Base-by-base conservation (phyloP, 2,329 filamentous ascomycete genomes). In the Phaeophleospora eucalypticola region DNA sequence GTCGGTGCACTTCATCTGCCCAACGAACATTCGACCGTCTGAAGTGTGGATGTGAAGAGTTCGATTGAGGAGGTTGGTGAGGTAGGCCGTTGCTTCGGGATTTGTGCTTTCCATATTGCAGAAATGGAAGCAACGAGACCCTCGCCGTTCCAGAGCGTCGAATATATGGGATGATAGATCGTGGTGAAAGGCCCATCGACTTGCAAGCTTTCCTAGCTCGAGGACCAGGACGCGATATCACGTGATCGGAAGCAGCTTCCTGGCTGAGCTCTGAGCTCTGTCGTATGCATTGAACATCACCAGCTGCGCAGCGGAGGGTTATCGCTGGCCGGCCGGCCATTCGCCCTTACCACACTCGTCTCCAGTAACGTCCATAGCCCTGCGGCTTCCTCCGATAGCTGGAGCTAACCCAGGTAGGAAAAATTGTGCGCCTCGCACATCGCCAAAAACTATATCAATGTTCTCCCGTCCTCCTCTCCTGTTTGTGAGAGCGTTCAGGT, bases 1-100 rank as follows among this genome's bases (percentile, higher is more conserved):
- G 73, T 98, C 93, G 21, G 90, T 96, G 73, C 93, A 98, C 70
- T 94, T 96, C 71, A 98, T 87, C 54, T 83, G 78, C 16, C 93
- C 93, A 45, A 89, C 81, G 68, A 97, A 98, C 66, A 95, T 83
- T 50, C 93, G 87, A 14, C 81, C 82, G 65, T 97, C 91, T 3
- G 82, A 87, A 12, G 86, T 87, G 59, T 86, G 80, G 45, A 97
- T 73, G 48, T 89, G 84, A 27, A 97, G 71, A 33, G 81, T 87
- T 66, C 87, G 87, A 66, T 67, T 66, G 14, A 68, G 50, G 34
- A 67, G 56, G n/a, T 50, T 47, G 4, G 52, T 48, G 16, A 68
- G 60, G 51, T 61, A 67, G n/a, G 49, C 48, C 1, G 52, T 46
- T 3, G 60, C 58, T 19, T 60, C 48, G 7, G 24, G 24, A 12